phyloP scores from a whole-genome alignment of 495 filamentous ascomycete species.

The Diplogelasinospora grovesii region DNA sequence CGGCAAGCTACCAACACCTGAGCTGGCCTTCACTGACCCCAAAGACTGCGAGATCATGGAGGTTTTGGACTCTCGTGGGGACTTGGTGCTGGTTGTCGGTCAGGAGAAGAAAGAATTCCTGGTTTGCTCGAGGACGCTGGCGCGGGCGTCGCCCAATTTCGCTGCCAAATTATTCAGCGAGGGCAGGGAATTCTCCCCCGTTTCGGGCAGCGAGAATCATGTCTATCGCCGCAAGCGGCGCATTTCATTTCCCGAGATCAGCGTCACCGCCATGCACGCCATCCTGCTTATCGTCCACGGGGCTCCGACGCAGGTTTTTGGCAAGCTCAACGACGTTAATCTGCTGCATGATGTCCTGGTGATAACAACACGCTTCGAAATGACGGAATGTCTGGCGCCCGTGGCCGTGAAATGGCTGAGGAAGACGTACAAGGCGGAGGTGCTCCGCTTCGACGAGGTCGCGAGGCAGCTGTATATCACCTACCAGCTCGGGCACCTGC shows the following conservation, averaged over 20 bases:
- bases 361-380: constrained; percentile 3
- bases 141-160: neutral
- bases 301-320: neutral
- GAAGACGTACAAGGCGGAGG: neutral
- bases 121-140: constrained; percentile 6
- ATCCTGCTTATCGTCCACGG: constrained; percentile 2
- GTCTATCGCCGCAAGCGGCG: neutral
- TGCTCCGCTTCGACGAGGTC: neutral
- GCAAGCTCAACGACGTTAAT: neutral
- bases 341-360: constrained; percentile 6
- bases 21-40: too few relatives aligned
- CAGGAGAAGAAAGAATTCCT: neutral
- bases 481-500: constrained; percentile 4
- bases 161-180: too few relatives aligned
- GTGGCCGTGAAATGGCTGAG: constrained; percentile 4
- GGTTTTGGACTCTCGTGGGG: neutral
- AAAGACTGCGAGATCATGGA: neutral
- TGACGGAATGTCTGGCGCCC: constrained; percentile 3
- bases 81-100: constrained; percentile 4
- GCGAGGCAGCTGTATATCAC: constrained; percentile 5
- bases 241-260: neutral
- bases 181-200: neutral
- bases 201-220: too few relatives aligned
- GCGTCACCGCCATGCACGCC: neutral
- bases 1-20: too few relatives aligned